Conservation (phyloP, 2,329 filamentous ascomycete genomes). For the Pyrenophora teres region DNA sequence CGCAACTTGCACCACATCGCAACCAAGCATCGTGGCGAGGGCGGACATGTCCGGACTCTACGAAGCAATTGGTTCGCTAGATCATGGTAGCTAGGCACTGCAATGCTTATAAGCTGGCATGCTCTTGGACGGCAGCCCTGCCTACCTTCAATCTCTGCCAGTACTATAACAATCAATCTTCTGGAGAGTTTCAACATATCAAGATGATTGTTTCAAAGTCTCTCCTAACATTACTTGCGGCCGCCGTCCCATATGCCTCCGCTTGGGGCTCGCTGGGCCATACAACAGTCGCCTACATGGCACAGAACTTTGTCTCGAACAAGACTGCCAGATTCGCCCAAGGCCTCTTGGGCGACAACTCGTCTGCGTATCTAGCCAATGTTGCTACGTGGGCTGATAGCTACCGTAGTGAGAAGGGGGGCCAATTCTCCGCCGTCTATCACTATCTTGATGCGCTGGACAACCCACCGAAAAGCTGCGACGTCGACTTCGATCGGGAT, state of each 20-base stretch:
- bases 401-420: conserved; percentile 56
- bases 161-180: neutral
- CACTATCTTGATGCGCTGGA: conserved; percentile 61
- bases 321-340: conserved; percentile 53
- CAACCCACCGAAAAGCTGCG: conserved; percentile 53
- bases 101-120: conserved; percentile 1
- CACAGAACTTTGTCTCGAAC: conserved; percentile 54
- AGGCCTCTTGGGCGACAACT: conserved; percentile 51
- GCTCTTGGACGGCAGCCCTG: neutral
- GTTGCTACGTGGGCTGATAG: conserved; percentile 60
- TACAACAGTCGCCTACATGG: conserved; percentile 60
- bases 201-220: conserved; percentile 32
- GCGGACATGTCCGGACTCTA: conserved; percentile 39
- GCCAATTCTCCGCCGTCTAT: conserved; percentile 53
- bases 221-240: conserved; percentile 31
- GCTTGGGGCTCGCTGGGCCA: conserved; percentile 62
- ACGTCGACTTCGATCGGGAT: conserved; percentile 57
- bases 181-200: neutral
- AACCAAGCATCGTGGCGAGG: conserved; percentile 23
- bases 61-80: conserved; percentile 12
- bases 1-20: conserved; percentile 12
- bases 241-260: conserved; percentile 26
- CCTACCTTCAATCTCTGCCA: neutral
- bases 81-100: conserved; percentile 2
- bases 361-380: conserved; percentile 55